Evolutionary conservation across 2,329 filamentous ascomycete species (phyloP).

Genomic region (Cylindrodendrum hubeiense): DNA sequence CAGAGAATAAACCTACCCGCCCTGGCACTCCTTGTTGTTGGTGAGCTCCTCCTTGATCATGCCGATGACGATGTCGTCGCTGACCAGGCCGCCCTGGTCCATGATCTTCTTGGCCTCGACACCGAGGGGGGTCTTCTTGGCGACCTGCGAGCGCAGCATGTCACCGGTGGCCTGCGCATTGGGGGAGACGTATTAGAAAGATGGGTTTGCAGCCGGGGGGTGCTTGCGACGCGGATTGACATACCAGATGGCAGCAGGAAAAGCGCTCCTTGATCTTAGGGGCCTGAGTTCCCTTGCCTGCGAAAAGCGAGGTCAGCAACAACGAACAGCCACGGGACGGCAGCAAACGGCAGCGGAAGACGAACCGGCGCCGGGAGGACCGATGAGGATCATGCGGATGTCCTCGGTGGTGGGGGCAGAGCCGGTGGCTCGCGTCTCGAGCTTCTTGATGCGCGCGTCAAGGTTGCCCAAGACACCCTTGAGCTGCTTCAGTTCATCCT

Average conservation of each 20-base stretch:
- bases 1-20: constrained; percentile 75
- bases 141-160: constrained; percentile 98
- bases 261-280: constrained; percentile 99
- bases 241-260: constrained; percentile 95
- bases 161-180: constrained; percentile 87
- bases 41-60: constrained; percentile 99
- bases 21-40: constrained; percentile 94
- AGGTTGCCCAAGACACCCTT: constrained; percentile 87
- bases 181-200: constrained; percentile 30
- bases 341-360: constrained; percentile 14
- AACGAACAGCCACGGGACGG: constrained; percentile 9
- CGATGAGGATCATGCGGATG: constrained; percentile 97
- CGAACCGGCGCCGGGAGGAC: constrained; percentile 95
- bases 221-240: constrained; percentile 48
- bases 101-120: constrained; percentile 99
- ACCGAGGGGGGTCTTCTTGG: constrained; percentile 95
- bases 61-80: constrained; percentile 98
- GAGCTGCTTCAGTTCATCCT: constrained; percentile 86
- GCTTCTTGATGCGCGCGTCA: constrained; percentile 85
- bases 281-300: constrained; percentile 98
- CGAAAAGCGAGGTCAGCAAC: constrained; percentile 33
- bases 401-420: constrained; percentile 67
- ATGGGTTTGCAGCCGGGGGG: not conserved
- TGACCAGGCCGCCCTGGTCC: constrained; percentile 97
- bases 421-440: constrained; percentile 80